phyloP scores from a whole-genome alignment of 805 yeast genomes.

The Ogataea trehalophila region DNA sequence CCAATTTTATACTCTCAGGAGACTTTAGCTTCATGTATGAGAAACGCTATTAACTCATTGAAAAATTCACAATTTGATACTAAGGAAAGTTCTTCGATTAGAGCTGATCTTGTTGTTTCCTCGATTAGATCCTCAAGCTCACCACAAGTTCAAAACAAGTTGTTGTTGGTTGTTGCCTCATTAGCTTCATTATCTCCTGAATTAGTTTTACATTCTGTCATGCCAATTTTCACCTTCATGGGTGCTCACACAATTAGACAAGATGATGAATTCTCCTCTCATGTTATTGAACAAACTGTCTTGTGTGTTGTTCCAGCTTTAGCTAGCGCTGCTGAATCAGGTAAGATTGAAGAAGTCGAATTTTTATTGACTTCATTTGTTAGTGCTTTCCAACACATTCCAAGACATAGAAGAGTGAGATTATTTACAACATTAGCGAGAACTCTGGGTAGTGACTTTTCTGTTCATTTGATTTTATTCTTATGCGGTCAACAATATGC shows the following conservation, averaged over 20 bases:
- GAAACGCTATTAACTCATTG: slow-evolving; percentile 56
- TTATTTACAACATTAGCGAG: slow-evolving; percentile 72
- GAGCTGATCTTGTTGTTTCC: slow-evolving; percentile 88
- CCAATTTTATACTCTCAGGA: slow-evolving; percentile 92
- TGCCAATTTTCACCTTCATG: slow-evolving; percentile 99
- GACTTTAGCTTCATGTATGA: slow-evolving; percentile 81
- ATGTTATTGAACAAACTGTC: slow-evolving; percentile 89
- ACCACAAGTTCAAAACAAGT: slow-evolving; percentile 91
- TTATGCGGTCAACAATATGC: slow-evolving; percentile 79
- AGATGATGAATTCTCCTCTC: slow-evolving; percentile 92
- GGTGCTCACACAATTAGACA: slow-evolving; percentile 96
- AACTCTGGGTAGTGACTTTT: slow-evolving; percentile 63
- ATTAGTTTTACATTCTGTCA: slow-evolving; percentile 86
- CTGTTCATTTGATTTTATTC: slow-evolving; percentile 70
- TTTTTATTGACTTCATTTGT: slow-evolving; percentile 82
- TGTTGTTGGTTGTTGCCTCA: slow-evolving; percentile 79
- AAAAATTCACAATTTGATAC: slow-evolving; percentile 34
- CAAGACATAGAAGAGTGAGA: slow-evolving; percentile 90
- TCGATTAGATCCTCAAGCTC: slow-evolving; percentile 85
- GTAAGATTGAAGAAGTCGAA: slow-evolving; percentile 63
- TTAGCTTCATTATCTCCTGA: slow-evolving; percentile 89
- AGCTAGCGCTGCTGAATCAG: slow-evolving; percentile 42
- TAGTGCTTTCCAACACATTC: slow-evolving; percentile 93
- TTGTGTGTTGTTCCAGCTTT: slow-evolving; percentile 88
- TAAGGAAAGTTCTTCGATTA: slow-evolving; percentile 56